These are phyloP conservation scores for Scedosporium minutisporum DNA, from an alignment of 2,329 filamentous ascomycete genomes.

Conservation along the genomic window DNA sequence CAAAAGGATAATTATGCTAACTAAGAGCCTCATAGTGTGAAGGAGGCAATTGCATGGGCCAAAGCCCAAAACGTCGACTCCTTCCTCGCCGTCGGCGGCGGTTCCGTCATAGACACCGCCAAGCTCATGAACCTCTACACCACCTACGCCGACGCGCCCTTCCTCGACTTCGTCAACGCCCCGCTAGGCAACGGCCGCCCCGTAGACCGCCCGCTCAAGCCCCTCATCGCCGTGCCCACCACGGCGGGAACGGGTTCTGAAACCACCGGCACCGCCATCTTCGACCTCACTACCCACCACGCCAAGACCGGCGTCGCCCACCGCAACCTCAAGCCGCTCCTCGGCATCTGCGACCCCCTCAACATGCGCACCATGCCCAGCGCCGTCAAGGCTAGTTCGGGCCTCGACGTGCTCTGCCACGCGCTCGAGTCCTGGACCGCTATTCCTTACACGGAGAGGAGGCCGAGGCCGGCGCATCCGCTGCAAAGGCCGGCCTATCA, in stretches of 20 bases:
- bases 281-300: constrained; percentile 80
- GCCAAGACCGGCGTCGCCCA: constrained; percentile 96
- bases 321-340: constrained; percentile 86
- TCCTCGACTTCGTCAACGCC: constrained; percentile 95
- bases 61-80: constrained; percentile 76
- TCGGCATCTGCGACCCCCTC: constrained; percentile 76
- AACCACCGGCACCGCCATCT: constrained; percentile 96
- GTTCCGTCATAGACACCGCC: constrained; percentile 94
- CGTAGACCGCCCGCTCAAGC: constrained; percentile 54
- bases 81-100: constrained; percentile 84
- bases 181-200: constrained; percentile 76
- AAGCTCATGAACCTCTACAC: constrained; percentile 98
- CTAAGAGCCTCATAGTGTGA: constrained; percentile 46
- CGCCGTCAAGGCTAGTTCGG: constrained; percentile 83
- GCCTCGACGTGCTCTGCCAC: constrained; percentile 91
- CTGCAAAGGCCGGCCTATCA: constrained; percentile 90
- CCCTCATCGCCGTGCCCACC: constrained; percentile 66
- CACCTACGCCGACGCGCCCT: constrained; percentile 81
- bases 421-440: constrained; percentile 95
- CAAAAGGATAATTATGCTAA: constrained; percentile 1
- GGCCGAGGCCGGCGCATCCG: constrained; percentile 76
- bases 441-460: constrained; percentile 83
- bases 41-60: constrained; percentile 79
- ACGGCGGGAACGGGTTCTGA: constrained; percentile 84
- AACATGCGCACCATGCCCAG: constrained; percentile 96